A percentile compares a stretch with the other conserved stretches of the same genome.
phyloP scores from a whole-genome alignment of 176 grass and related monocot genomes.

The Lolium multiflorum region DNA sequence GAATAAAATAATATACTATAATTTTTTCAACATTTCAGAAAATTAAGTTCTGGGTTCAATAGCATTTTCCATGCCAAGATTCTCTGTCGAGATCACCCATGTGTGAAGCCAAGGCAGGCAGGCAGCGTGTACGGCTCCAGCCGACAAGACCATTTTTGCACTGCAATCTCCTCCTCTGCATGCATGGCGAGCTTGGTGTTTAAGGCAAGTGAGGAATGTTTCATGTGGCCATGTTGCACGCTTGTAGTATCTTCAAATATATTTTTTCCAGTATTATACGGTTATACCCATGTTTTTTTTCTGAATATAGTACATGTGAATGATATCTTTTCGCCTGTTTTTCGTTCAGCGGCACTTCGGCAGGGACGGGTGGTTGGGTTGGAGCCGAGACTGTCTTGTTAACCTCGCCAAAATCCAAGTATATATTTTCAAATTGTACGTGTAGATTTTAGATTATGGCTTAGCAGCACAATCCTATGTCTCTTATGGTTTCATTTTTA shows the following conservation, averaged over 20 bases:
- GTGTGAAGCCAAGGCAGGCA: not conserved
- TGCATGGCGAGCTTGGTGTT: constrained; percentile 31
- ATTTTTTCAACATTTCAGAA: not conserved
- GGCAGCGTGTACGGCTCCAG: not conserved
- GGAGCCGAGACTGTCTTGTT: not conserved
- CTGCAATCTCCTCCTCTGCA: not conserved
- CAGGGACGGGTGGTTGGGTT: constrained; percentile 5
- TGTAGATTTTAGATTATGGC: no score
- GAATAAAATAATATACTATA: not conserved
- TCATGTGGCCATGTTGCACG: not conserved
- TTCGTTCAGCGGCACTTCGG: not conserved
- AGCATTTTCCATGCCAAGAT: not conserved
- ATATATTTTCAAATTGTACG: not conserved
- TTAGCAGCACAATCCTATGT: no score
- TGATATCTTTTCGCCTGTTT: not conserved
- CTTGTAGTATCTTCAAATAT: not conserved
- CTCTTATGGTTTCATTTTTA: no score
- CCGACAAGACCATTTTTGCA: constrained; percentile 9
- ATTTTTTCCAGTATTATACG: not conserved
- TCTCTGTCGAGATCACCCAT: not conserved
- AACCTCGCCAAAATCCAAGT: not conserved
- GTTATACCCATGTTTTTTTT: not conserved
- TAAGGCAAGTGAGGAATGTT: constrained; percentile 32
- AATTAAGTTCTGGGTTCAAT: not conserved
- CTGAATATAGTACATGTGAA: not conserved